Percentiles rank a stretch among this genome's conserved stretches.
These are phyloP conservation scores for Penicillium nordicum DNA, from an alignment of 2,329 filamentous ascomycete genomes.

Conservation along the genomic window DNA sequence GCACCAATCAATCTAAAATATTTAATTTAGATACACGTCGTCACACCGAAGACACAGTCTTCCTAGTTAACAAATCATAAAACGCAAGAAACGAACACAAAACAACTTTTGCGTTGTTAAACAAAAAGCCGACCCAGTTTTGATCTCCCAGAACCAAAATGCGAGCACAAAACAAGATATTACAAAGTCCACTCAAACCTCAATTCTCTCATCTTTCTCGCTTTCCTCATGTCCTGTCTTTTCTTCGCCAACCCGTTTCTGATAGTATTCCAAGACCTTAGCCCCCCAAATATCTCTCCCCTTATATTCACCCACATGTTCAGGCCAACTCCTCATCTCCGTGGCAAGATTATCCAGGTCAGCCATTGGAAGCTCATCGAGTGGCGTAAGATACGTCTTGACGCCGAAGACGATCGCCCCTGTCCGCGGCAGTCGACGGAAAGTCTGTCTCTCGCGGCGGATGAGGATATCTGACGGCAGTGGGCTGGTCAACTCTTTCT, in stretches of 20 bases:
- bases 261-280: conserved; percentile 38
- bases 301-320: conserved; percentile 46
- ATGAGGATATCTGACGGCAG: conserved; percentile 44
- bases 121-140: conserved; percentile 11
- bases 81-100: neutral
- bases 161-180: neutral
- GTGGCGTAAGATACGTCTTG: conserved; percentile 45
- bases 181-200: conserved; percentile 7
- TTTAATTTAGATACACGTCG: neutral
- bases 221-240: neutral
- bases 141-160: conserved; percentile 4
- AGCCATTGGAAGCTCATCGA: conserved; percentile 41
- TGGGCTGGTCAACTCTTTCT: conserved; percentile 36
- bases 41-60: neutral
- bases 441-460: conserved; percentile 51
- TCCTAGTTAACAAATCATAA: neutral
- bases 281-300: conserved; percentile 45
- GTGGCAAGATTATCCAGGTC: conserved; percentile 43
- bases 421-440: conserved; percentile 45
- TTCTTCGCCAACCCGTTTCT: conserved; percentile 20
- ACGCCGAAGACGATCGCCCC: conserved; percentile 51
- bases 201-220: conserved; percentile 10
- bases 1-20: neutral
- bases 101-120: conserved; percentile 6
- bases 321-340: conserved; percentile 47